Evolutionary conservation across 2,329 filamentous ascomycete genomes (phyloP).

Genomic region (Calonectria montana): DNA sequence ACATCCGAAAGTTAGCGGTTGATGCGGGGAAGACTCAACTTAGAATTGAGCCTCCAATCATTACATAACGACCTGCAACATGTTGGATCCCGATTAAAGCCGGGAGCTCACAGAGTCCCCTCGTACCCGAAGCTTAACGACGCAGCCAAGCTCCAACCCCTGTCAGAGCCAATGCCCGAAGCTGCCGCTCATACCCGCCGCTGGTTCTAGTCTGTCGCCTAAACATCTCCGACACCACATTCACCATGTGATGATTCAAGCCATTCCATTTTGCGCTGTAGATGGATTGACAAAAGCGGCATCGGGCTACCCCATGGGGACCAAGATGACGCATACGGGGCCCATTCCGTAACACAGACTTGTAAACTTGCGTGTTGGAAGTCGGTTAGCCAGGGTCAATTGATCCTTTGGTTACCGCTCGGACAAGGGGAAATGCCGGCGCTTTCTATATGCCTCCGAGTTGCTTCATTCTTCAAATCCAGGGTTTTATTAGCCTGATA

Average conservation of each 20-base stretch:
- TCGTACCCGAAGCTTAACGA: slow-evolving; percentile 5
- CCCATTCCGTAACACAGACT: slow-evolving; percentile 8
- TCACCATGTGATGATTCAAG: neutral
- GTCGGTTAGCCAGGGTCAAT: neutral
- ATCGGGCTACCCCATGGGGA: slow-evolving; percentile 20
- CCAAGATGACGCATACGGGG: neutral
- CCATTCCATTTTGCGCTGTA: neutral
- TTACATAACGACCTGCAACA: neutral
- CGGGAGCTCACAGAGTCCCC: neutral
- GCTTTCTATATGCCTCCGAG: neutral
- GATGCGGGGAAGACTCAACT: slow-evolving; percentile 12
- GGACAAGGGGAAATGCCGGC: neutral
- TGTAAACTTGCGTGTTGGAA: neutral
- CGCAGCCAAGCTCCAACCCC: neutral
- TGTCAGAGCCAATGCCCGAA: neutral
- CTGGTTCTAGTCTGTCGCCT: slow-evolving; percentile 19
- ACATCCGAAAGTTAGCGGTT: neutral
- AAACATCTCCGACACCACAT: slow-evolving; percentile 9
- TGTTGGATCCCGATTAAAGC: neutral
- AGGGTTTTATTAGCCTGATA: neutral
- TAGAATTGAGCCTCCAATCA: neutral
- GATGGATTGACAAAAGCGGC: neutral
- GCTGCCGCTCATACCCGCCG: slow-evolving; percentile 21
- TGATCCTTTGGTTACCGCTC: slow-evolving; percentile 1
- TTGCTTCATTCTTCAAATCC: neutral